Evolutionary conservation across 148 eudicot species (phyloP).

Genomic region (Nepenthes gracilis): DNA sequence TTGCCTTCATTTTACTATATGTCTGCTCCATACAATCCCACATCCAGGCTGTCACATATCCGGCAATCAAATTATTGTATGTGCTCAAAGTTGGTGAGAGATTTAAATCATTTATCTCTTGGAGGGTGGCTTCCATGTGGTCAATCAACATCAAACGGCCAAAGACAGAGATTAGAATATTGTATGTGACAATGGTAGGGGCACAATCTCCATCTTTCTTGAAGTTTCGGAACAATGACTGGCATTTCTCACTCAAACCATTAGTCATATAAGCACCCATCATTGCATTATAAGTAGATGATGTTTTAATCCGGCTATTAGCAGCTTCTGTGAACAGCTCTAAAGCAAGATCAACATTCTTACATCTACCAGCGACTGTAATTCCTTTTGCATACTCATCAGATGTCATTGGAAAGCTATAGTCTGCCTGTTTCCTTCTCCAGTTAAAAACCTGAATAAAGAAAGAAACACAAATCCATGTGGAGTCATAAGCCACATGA

Average conservation of each 20-base stretch:
- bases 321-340: slow-evolving; percentile 62
- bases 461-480: neutral
- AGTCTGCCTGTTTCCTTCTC: slow-evolving; percentile 46
- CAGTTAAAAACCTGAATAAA: slow-evolving; percentile 52
- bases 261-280: slow-evolving; percentile 62
- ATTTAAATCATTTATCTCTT: slow-evolving; percentile 36
- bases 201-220: slow-evolving; percentile 43
- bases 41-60: slow-evolving; percentile 89
- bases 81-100: slow-evolving; percentile 50
- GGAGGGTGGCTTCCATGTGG: slow-evolving; percentile 69
- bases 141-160: slow-evolving; percentile 69
- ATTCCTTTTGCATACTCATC: slow-evolving; percentile 81
- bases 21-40: slow-evolving; percentile 88
- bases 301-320: slow-evolving; percentile 24
- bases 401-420: slow-evolving; percentile 31
- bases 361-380: slow-evolving; percentile 46
- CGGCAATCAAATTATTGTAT: slow-evolving; percentile 59
- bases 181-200: slow-evolving; percentile 69
- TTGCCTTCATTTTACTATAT: slow-evolving; percentile 36
- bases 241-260: slow-evolving; percentile 46
- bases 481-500: neutral
- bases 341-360: slow-evolving; percentile 49
- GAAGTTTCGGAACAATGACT: slow-evolving; percentile 42
- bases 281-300: slow-evolving; percentile 65
- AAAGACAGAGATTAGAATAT: slow-evolving; percentile 63